phyloP scores from a whole-genome alignment of 768 basidiomycete genomes.

The Myochromella boudieri region DNA sequence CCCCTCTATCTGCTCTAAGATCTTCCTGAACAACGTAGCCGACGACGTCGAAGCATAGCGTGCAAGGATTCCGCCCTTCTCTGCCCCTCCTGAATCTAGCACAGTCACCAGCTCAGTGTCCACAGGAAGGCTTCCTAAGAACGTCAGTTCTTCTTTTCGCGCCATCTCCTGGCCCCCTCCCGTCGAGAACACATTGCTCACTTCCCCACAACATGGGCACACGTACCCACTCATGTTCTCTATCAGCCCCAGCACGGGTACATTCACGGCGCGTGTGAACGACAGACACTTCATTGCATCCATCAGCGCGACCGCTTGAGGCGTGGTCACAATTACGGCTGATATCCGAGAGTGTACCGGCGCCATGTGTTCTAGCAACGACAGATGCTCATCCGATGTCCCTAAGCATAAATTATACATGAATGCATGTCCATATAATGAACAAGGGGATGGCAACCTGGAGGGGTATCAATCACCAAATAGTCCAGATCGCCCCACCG shows the following conservation, averaged over 20 bases:
- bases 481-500: conserved; percentile 93
- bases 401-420: conserved; percentile 48
- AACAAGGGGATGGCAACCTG: conserved; percentile 57
- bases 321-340: conserved; percentile 93
- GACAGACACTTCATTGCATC: conserved; percentile 97
- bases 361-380: conserved; percentile 89
- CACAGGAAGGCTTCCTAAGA: conserved; percentile 88
- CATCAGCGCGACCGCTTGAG: conserved; percentile 93
- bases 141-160: conserved; percentile 64
- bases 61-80: conserved; percentile 43
- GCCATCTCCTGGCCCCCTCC: conserved; percentile 93
- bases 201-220: conserved; percentile 95
- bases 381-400: conserved; percentile 98
- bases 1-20: conserved; percentile 36
- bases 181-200: conserved; percentile 92
- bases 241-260: conserved; percentile 88
- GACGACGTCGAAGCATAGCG: conserved; percentile 71
- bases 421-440: conserved; percentile 14
- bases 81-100: conserved; percentile 76
- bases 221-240: conserved; percentile 99
- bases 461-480: conserved; percentile 93
- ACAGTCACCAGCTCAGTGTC: conserved; percentile 89
- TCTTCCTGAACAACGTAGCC: conserved; percentile 61
- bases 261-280: conserved; percentile 83
- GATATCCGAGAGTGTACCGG: conserved; percentile 77